Conservation (phyloP, 495 filamentous ascomycete species). For the Xylaria cubensis region DNA sequence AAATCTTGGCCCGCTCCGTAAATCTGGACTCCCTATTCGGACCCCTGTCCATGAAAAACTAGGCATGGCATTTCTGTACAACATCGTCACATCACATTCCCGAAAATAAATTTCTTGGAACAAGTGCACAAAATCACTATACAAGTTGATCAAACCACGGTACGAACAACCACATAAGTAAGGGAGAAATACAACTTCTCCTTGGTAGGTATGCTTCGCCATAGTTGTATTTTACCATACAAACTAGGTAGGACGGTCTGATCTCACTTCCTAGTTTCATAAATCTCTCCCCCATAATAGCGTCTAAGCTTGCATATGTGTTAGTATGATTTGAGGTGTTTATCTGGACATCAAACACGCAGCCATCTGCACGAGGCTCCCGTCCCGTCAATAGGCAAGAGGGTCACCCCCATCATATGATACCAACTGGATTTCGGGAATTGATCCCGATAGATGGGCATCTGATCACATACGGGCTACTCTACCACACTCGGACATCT, state of each 20-base stretch:
- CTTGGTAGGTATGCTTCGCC: background rate
- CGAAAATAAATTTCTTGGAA: conserved; percentile 3
- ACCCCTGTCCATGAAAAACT: conserved; percentile 1
- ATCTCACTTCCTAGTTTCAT: conserved; percentile 12
- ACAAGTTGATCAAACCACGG: background rate
- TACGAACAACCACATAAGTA: background rate
- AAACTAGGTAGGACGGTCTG: background rate
- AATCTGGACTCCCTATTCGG: background rate
- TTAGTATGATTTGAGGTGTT: conserved; percentile 3
- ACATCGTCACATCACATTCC: background rate
- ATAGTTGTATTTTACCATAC: background rate
- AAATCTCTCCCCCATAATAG: conserved; percentile 14
- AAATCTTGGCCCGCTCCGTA: conserved; percentile 10
- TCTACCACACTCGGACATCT: background rate
- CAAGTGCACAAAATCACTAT: background rate
- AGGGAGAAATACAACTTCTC: background rate
- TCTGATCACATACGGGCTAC: conserved; percentile 10
- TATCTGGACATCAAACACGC: background rate
- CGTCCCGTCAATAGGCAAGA: background rate
- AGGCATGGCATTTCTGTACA: background rate
- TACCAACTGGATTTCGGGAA: conserved; percentile 10
- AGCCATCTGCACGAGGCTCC: conserved; percentile 5
- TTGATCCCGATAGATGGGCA: background rate
- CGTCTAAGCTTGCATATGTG: background rate
- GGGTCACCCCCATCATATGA: background rate